Evolutionary conservation across 139 green algal species (phyloP), one percentile per base, ranked within the genome.

Genomic region (Tetratostichococcus sp.): DNA sequence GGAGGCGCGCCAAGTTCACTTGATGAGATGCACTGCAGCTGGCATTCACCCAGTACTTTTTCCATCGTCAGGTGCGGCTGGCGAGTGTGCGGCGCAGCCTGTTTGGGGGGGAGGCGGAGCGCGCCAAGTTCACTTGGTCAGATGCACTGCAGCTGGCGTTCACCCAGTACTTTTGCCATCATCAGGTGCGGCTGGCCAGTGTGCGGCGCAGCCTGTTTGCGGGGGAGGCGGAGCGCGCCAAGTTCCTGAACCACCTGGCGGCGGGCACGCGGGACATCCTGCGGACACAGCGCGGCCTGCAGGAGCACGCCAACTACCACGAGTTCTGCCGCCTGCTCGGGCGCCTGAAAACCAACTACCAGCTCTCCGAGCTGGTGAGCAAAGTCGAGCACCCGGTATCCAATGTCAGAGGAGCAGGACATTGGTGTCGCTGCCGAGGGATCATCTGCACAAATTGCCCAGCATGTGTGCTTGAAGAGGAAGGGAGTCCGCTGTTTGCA

Each of bases 301-400:
- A 76, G 1, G 84, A 97, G 75, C 93, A 98, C 76, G 83, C 85
- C 65, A 98, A 98, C 84, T 99, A 97, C 83, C 93, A 99, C 78
- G 93, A 97, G 80, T 94, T 97, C 79, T 98, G 95, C 85, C 83
- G 94, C 33, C 79, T 99, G 77, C 86, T 99, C 65, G 94, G 94
- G 6, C 82, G 95, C 5, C 81, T 99, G 1, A 98, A 98, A 75
- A 97, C 94, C 71, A 99, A 99, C 83, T 99, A 98, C 85, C 95
- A 99, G 84, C 88, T 98, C 3, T 80, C 69, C 6, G 92, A 96
- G 67, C 81, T 96, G 84, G 91, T 96, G 72, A 33, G 79, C 59
- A 23, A 8, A n/a, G 17, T 8, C 39, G 8, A 22, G 39, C 39
- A 14, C 14, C 39, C 14, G 8, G 39, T 8, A 50, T 22, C 39